These are phyloP conservation scores for Starmera amethionina DNA, from an alignment of 805 yeast genomes.

Conservation along the genomic window DNA sequence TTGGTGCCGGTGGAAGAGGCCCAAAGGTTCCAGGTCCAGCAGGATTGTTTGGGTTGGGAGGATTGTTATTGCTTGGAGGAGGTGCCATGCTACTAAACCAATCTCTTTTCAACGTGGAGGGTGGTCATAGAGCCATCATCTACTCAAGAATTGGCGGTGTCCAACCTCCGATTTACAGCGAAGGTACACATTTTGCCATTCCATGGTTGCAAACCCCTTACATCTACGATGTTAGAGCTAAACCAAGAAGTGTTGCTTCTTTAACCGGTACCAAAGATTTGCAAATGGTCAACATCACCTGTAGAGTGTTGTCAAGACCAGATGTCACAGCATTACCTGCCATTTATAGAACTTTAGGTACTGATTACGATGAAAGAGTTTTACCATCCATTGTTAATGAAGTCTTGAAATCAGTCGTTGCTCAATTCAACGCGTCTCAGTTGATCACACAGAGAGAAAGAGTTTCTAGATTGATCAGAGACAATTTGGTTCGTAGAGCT, in stretches of 20 bases:
- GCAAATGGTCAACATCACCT: constrained; percentile 99
- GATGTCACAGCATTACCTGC: constrained; percentile 67
- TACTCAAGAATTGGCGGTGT: constrained; percentile 86
- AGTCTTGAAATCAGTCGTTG: constrained; percentile 92
- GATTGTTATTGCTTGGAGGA: constrained; percentile 47
- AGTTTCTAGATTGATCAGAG: constrained; percentile 85
- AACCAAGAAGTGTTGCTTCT: constrained; percentile 92
- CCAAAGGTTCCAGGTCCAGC: constrained; percentile 27
- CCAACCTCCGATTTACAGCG: constrained; percentile 70
- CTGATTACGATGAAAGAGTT: constrained; percentile 93
- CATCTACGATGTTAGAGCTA: constrained; percentile 91
- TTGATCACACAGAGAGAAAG: constrained; percentile 98
- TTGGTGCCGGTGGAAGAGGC: constrained; percentile 21
- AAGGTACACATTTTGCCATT: constrained; percentile 89
- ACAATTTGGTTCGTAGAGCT: constrained; percentile 85
- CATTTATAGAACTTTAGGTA: constrained; percentile 86
- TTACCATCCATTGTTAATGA: constrained; percentile 97
- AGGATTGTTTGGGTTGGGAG: constrained; percentile 55
- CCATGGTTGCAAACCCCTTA: constrained; percentile 95
- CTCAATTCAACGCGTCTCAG: constrained; percentile 97
- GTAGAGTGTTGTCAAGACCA: constrained; percentile 92
- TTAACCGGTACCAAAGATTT: constrained; percentile 96
- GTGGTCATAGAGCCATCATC: constrained; percentile 96
- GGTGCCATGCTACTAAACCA: constrained; percentile 44
- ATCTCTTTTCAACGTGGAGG: constrained; percentile 80